Conservation (phyloP, 768 basidiomycete species). For the Sarcodon aspratus region DNA sequence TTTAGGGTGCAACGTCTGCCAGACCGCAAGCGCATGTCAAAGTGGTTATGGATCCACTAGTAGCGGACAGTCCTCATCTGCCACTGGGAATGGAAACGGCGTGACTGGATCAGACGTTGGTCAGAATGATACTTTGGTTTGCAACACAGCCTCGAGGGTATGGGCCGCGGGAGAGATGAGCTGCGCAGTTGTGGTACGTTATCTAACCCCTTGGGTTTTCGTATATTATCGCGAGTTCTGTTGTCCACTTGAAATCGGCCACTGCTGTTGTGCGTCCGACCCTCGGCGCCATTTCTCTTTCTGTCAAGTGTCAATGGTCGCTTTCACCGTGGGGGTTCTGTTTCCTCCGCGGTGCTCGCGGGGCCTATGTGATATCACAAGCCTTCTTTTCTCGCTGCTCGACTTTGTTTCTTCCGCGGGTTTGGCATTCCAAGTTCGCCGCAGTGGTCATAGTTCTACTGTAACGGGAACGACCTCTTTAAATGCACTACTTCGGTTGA, state of each 20-base stretch:
- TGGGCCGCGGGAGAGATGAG: constrained; percentile 78
- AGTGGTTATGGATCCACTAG: constrained; percentile 36
- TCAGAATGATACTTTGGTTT: constrained; percentile 58
- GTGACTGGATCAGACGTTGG: constrained; percentile 16
- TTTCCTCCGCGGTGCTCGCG: too few species aligned
- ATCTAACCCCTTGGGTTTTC: not conserved
- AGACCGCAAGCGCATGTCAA: constrained; percentile 55
- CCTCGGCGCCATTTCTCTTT: not conserved
- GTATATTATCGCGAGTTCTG: not conserved
- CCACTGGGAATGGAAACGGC: constrained; percentile 16
- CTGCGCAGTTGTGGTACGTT: constrained; percentile 68
- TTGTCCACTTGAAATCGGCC: not conserved
- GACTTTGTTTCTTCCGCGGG: too few species aligned
- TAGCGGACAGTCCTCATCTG: constrained; percentile 17
- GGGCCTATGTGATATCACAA: too few species aligned
- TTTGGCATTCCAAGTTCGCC: too few species aligned
- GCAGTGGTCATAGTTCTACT: not conserved
- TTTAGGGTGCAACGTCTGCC: constrained; percentile 72
- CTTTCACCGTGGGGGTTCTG: not conserved
- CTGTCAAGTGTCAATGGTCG: not conserved
- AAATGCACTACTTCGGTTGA: too few species aligned
- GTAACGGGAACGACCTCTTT: not conserved
- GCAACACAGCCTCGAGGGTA: constrained; percentile 58
- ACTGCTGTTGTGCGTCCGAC: too few species aligned
- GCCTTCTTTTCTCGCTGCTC: too few species aligned